phyloP scores from a whole-genome alignment of 192 early-diverging fungal genomes.

The Coemansia pectinata region DNA sequence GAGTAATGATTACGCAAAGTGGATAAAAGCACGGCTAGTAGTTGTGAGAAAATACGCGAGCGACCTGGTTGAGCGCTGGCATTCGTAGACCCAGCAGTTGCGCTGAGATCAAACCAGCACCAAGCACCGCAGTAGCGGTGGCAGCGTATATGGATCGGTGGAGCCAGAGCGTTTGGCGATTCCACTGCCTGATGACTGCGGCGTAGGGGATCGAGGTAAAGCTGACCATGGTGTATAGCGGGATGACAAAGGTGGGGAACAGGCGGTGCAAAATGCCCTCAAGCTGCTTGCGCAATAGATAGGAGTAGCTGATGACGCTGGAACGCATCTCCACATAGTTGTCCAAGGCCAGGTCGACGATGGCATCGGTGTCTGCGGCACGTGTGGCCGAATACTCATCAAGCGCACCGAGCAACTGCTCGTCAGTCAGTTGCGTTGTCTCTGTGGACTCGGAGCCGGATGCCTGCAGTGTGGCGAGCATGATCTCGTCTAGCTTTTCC shows the following conservation, averaged over 20 bases:
- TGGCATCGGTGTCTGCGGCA: constrained; percentile 76
- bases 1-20: neutral
- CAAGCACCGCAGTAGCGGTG: constrained; percentile 3
- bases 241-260: constrained; percentile 73
- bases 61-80: constrained; percentile 8
- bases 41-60: neutral
- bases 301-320: constrained; percentile 72
- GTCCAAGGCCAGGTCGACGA: constrained; percentile 90
- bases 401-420: constrained; percentile 61
- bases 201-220: constrained; percentile 89
- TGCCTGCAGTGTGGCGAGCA: constrained; percentile 60
- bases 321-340: constrained; percentile 96
- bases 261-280: constrained; percentile 74
- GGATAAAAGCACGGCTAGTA: neutral
- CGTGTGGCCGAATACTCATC: constrained; percentile 71
- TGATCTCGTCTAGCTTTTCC: constrained; percentile 59
- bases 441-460: constrained; percentile 20
- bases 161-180: constrained; percentile 44
- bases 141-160: constrained; percentile 17
- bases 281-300: constrained; percentile 75
- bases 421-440: constrained; percentile 40
- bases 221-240: constrained; percentile 95
- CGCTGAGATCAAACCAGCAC: constrained; percentile 8
- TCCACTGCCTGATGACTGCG: constrained; percentile 55
- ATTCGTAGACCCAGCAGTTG: constrained; percentile 23